Evolutionary conservation across 2,329 filamentous ascomycete species (phyloP), one percentile per base, ranked within the genome.

Genomic region (Mycosphaerella arachidis): DNA sequence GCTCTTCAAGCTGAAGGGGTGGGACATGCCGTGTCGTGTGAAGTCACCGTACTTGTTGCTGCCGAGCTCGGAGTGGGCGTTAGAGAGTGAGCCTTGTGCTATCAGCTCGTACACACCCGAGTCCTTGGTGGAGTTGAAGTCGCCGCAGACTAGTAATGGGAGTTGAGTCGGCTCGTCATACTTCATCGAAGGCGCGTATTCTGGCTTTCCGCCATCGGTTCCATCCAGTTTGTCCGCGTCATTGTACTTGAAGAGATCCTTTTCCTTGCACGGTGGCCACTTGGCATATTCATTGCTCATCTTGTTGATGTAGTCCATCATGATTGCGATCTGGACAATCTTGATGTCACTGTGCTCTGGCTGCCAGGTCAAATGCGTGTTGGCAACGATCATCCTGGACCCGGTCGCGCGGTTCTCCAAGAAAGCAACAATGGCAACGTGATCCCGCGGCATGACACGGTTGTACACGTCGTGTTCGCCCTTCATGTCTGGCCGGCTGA

Each of bases 401-500:
- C 94, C 94, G 0, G 93, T 97, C 62, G 85, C 79, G 40, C 93
- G 86, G 70, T 96, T 97, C 76, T 99, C 94, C 63, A 99, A 85
- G 79, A 97, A 96, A 58, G 89, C 86, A 52, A 96, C 85, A 52
- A 96, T 88, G 16, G 90, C 94, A 74, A 99, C 96, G 73, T 97
- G 93, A 80, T 99, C 94, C 77, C 94, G 91, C 62, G 93, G 92
- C 94, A 97, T 97, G 62, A 99, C 89, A 30, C 94, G 89, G 74
- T 99, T 99, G 82, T 96, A 97, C 59, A 97, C 93, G 70, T 99
- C 94, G 72, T 96, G 91, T 70, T 96, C 91, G 58, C 92, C 91
- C 78, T 97, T 97, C 86, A 97, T 96, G 73, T 97, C 94, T 2
- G 92, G 91, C 66, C 94, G 84, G 72, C 95, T 94, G 76, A 99